These are phyloP conservation scores for Glebionis coronaria DNA, from an alignment of 129 eudicot genomes.

Conservation along the genomic window DNA sequence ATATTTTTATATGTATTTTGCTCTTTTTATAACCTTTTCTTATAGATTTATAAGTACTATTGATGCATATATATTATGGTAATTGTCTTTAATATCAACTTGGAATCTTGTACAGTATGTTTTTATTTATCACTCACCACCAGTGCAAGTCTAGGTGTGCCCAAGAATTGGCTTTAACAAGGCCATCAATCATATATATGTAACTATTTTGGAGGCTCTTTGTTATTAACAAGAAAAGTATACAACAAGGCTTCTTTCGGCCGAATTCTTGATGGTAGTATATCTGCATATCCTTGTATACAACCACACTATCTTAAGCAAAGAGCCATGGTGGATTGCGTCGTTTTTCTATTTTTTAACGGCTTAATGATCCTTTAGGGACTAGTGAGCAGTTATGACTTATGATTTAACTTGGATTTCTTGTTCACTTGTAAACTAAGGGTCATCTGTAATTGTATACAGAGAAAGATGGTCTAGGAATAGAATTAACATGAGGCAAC, in stretches of 20 bases:
- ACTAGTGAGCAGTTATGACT: background rate
- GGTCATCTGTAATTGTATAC: background rate
- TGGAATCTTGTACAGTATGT: too few relatives aligned
- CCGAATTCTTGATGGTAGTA: background rate
- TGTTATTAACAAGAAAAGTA: too few relatives aligned
- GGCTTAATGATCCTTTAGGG: background rate
- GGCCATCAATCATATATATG: too few relatives aligned
- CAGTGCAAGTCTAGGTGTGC: background rate
- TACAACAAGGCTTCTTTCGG: too few relatives aligned
- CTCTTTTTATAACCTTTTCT: conserved; percentile 11
- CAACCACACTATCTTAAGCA: conserved; percentile 2
- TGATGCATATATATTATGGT: background rate
- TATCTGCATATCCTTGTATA: background rate
- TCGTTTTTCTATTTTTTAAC: background rate
- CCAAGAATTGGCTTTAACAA: too few relatives aligned
- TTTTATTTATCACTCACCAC: conserved; percentile 2
- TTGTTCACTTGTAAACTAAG: background rate
- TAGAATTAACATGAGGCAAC: background rate
- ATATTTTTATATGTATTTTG: conserved; percentile 3
- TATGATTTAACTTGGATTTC: background rate
- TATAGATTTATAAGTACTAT: background rate
- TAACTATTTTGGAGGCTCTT: too few relatives aligned
- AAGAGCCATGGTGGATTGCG: background rate
- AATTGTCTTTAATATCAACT: background rate
- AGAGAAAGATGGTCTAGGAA: background rate